Evolutionary conservation across 805 yeast species (phyloP).

Genomic region (Starmerella bombi): DNA sequence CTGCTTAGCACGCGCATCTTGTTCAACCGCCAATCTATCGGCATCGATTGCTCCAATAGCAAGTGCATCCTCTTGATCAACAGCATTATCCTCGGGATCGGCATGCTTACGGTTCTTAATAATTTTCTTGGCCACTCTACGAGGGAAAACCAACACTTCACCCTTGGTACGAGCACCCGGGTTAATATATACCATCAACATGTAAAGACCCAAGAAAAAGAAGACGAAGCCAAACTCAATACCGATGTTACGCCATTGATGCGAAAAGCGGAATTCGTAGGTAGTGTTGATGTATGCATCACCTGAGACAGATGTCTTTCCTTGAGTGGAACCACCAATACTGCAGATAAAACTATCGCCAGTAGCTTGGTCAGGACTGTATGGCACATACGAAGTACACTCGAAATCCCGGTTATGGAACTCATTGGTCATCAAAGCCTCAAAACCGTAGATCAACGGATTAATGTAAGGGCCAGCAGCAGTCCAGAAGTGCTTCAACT

Average conservation of each 20-base stretch:
- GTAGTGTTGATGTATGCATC: slow-evolving; percentile 39
- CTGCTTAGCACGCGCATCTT: slow-evolving; percentile 14
- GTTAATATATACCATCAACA: slow-evolving; percentile 23
- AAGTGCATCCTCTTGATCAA: slow-evolving; percentile 28
- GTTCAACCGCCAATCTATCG: slow-evolving; percentile 21
- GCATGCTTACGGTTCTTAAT: slow-evolving; percentile 1
- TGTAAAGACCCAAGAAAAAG: slow-evolving; percentile 30
- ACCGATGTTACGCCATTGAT: slow-evolving; percentile 76
- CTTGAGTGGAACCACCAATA: slow-evolving; percentile 47
- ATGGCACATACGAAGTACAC: slow-evolving; percentile 47
- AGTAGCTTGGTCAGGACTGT: slow-evolving; percentile 20
- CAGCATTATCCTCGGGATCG: slow-evolving; percentile 11
- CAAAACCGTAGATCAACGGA: slow-evolving; percentile 48
- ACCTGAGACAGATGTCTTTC: slow-evolving; percentile 43
- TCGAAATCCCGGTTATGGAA: slow-evolving; percentile 43
- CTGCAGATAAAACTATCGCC: slow-evolving; percentile 55
- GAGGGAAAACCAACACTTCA: slow-evolving; percentile 25
- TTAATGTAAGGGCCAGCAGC: slow-evolving; percentile 49
- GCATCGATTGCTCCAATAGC: slow-evolving; percentile 19
- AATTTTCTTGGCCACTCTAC: slow-evolving; percentile 13
- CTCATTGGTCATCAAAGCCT: slow-evolving; percentile 52
- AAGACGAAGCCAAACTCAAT: slow-evolving; percentile 41
- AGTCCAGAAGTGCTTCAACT: slow-evolving; percentile 55
- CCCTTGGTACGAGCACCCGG: slow-evolving; percentile 27
- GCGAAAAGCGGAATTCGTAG: slow-evolving; percentile 40